Conservation (phyloP, 2,329 filamentous ascomycete genomes). For the Pseudocercospora fuligena region DNA sequence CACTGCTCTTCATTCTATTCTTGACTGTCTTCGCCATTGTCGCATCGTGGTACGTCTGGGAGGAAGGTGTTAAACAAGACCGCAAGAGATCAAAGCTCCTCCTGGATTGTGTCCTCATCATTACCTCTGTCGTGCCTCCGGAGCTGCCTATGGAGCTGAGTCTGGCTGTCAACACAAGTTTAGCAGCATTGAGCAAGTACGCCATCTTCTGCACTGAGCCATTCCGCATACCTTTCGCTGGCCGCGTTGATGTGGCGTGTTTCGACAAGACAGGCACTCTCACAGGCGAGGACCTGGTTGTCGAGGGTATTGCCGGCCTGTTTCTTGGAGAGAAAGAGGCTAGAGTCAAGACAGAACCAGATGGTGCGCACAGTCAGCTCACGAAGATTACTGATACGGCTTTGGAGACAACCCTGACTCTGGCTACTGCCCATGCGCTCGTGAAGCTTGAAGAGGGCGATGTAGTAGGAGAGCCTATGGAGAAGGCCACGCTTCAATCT, state of each 20-base stretch:
- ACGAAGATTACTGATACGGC: conserved; percentile 71
- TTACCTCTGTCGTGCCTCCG: conserved; percentile 97
- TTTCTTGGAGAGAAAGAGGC: conserved; percentile 68
- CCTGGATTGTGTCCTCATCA: conserved; percentile 94
- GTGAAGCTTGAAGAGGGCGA: conserved; percentile 97
- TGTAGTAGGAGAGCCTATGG: conserved; percentile 97
- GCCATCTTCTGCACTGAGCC: conserved; percentile 99
- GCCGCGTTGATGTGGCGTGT: conserved; percentile 92
- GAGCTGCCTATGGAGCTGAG: conserved; percentile 98
- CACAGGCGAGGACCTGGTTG: conserved; percentile 94
- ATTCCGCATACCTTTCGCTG: conserved; percentile 95
- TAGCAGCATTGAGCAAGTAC: conserved; percentile 90
- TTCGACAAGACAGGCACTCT: conserved; percentile 98
- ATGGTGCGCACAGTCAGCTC: conserved; percentile 83
- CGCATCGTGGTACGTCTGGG: conserved; percentile 98
- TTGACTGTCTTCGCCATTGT: conserved; percentile 94
- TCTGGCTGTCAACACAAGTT: conserved; percentile 94
- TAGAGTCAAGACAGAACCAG: conserved; percentile 65
- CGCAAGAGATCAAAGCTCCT: conserved; percentile 97
- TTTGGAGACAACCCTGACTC: conserved; percentile 85
- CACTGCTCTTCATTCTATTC: conserved; percentile 96
- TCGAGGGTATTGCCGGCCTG: conserved; percentile 93
- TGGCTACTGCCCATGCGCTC: conserved; percentile 92
- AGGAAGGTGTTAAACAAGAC: conserved; percentile 91
- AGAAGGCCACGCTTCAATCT: conserved; percentile 88